These are phyloP conservation scores for Flammula alnicola DNA, from an alignment of 1,284 basidiomycete genomes.

Conservation along the genomic window DNA sequence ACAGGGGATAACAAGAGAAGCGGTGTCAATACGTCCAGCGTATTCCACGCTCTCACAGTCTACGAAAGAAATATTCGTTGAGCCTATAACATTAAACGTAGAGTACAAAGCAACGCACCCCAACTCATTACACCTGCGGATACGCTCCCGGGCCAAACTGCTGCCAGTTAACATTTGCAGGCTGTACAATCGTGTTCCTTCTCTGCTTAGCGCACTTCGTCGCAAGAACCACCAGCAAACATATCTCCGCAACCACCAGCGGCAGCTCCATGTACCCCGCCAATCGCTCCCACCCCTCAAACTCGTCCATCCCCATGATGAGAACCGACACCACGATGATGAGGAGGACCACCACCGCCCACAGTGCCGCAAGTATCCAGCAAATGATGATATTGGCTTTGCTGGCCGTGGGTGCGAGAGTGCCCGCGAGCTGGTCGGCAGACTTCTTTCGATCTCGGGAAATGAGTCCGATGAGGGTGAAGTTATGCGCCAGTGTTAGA, in stretches of 20 bases:
- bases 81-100: background rate
- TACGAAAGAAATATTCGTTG: too few species aligned
- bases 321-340: conserved; percentile 22
- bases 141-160: conserved; percentile 10
- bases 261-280: conserved; percentile 29
- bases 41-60: too few species aligned
- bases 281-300: conserved; percentile 25
- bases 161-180: conserved; percentile 21
- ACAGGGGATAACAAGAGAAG: too few species aligned
- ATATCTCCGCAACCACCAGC: conserved; percentile 24
- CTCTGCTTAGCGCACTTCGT: conserved; percentile 27
- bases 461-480: conserved; percentile 18
- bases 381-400: conserved; percentile 19
- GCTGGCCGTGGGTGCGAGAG: conserved; percentile 24
- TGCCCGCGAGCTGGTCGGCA: conserved; percentile 13
- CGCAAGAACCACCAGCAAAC: conserved; percentile 20
- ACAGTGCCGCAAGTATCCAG: conserved; percentile 23
- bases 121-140: background rate
- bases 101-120: background rate
- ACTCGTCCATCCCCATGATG: conserved; percentile 10
- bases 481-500: conserved; percentile 23
- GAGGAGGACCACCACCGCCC: conserved; percentile 18
- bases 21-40: too few species aligned
- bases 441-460: conserved; percentile 19
- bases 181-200: conserved; percentile 20